Evolutionary conservation across 1,284 basidiomycete genomes (phyloP), one percentile per base, ranked within the genome.

Genomic region (Irpex sp.): DNA sequence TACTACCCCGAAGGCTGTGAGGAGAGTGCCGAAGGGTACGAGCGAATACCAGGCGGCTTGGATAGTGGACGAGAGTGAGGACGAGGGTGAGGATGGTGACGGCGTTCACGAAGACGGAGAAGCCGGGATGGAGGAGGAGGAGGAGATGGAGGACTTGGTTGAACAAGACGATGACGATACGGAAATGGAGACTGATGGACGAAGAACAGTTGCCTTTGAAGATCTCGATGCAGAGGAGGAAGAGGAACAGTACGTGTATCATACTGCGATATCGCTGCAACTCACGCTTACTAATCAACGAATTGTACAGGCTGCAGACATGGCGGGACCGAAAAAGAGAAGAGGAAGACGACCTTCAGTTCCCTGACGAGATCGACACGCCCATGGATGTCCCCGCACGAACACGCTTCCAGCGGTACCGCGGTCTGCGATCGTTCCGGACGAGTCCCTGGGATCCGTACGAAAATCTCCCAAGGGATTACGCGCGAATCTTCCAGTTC

Each of bases 331-430:
- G 87, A 65, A 78, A 84, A 69, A 84, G 84, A 64, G 88, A 89
- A 73, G 91, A 94, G 69, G 84, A 87, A 58, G 89, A 93, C 58
- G 93, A 98, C 69, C 78, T 88, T 26, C 81, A 86, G 19, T 99
- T 98, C 78, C 97, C 97, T 0, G 97, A 99, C 73, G 97, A 99
- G 75, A 85, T 98, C n/a, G 97, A 99, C 70, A 99, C 97, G 0
- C 97, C 97, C 0, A 84, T 91, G 65, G 91, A 97, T 66, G 80
- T 92, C n/a, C 77, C 93, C 0, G 97, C 96, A 0, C 81, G 86
- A 9, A 84, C 85, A n/a, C 86, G 97, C 4, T 98, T 99, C 78
- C 93, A 95, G 69, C 85, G 97, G 40, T 99, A 91, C 76, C 88
- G 97, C 62, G 97, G 97, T 0, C 76, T 99, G 75, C 89, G 90